phyloP scores from a whole-genome alignment of 106 monocot species.

The Chionographis japonica region DNA sequence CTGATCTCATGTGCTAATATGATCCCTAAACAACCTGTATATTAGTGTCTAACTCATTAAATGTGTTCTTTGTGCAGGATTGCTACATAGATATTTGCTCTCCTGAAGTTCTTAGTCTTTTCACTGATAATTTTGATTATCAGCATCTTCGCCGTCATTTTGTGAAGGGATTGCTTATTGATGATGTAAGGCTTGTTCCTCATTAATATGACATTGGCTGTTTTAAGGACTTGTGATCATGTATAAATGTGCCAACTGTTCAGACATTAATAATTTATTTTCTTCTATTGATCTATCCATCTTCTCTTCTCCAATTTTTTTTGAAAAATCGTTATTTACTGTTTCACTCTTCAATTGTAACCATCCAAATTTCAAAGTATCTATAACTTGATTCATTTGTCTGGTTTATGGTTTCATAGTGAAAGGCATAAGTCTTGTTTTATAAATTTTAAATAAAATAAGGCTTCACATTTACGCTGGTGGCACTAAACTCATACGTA shows the following conservation, averaged over 20 bases:
- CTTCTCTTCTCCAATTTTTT: too few relatives aligned
- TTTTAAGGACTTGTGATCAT: neutral
- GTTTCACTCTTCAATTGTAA: too few relatives aligned
- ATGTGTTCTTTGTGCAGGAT: conserved; percentile 52
- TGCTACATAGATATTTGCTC: conserved; percentile 99
- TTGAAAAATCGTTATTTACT: too few relatives aligned
- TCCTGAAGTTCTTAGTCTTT: conserved; percentile 89
- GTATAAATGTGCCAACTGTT: neutral
- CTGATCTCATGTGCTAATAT: too few relatives aligned
- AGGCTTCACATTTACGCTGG: too few relatives aligned
- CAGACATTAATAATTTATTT: neutral
- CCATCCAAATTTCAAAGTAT: too few relatives aligned
- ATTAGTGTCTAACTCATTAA: neutral
- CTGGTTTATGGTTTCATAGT: too few relatives aligned
- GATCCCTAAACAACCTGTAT: neutral
- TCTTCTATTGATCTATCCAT: neutral
- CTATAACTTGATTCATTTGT: too few relatives aligned
- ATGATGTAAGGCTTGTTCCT: conserved; percentile 65
- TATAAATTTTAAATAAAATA: too few relatives aligned
- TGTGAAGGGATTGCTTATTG: conserved; percentile 91
- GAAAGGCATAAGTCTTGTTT: too few relatives aligned
- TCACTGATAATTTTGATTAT: conserved; percentile 97
- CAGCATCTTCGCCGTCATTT: conserved; percentile 99
- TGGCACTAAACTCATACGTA: too few relatives aligned
- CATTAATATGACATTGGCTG: neutral